phyloP scores from a whole-genome alignment of 495 filamentous ascomycete species.

The Penicillium pancosmium region DNA sequence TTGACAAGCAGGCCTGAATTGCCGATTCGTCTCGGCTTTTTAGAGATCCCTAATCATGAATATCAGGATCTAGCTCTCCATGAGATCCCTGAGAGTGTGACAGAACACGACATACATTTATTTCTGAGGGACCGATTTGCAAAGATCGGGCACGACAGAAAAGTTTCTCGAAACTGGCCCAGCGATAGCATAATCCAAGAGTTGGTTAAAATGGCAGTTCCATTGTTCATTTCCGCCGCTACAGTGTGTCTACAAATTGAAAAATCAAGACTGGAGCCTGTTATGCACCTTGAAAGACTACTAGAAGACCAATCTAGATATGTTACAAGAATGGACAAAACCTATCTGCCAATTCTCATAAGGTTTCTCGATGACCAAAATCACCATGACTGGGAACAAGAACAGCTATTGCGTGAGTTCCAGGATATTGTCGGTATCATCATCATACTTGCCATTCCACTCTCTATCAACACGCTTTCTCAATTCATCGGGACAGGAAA shows the following conservation, averaged over 20 bases:
- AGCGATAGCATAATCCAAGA: slow-evolving; percentile 4
- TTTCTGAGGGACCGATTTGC: slow-evolving; percentile 24
- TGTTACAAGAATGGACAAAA: no score
- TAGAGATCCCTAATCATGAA: slow-evolving; percentile 1
- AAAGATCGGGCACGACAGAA: slow-evolving; percentile 9
- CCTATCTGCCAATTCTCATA: no score
- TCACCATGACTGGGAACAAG: no score
- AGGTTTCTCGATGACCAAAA: no score
- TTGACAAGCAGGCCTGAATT: slow-evolving; percentile 49
- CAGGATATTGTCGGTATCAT: slow-evolving; percentile 21
- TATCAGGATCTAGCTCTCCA: background rate
- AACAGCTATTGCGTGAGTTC: slow-evolving; percentile 20
- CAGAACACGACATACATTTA: slow-evolving; percentile 29
- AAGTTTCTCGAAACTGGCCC: no score
- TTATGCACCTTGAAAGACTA: no score
- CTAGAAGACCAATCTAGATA: no score
- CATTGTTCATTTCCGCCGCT: slow-evolving; percentile 36
- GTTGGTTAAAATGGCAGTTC: slow-evolving; percentile 20
- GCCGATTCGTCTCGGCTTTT: slow-evolving; percentile 37
- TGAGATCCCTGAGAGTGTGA: background rate
- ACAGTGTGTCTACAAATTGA: slow-evolving; percentile 19
- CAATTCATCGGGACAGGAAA: no score
- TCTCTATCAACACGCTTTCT: slow-evolving; percentile 22
- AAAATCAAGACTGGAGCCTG: no score
- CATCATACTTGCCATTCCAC: slow-evolving; percentile 26